These are phyloP conservation scores for Circinella umbellata DNA, from an alignment of 371 early-diverging fungal species.

Conservation along the genomic window DNA sequence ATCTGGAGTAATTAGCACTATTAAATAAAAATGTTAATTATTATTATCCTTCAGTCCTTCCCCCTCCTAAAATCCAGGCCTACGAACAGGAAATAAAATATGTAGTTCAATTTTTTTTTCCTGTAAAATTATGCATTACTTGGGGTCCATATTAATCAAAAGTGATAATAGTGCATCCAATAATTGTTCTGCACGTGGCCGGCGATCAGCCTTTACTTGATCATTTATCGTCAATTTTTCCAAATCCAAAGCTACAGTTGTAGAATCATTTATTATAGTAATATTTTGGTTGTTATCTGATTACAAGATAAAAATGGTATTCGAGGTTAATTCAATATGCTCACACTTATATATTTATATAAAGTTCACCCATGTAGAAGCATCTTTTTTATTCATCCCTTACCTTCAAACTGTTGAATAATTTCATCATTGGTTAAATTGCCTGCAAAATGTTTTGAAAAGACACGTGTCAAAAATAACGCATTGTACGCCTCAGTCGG, in stretches of 20 bases:
- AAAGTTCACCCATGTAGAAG: no score
- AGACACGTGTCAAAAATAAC: conserved; percentile 66
- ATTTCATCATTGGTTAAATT: conserved; percentile 62
- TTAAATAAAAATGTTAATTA: not conserved
- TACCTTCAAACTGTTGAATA: conserved; percentile 68
- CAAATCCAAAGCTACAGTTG: conserved; percentile 15
- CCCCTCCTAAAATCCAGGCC: not conserved
- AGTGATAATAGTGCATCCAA: conserved; percentile 62
- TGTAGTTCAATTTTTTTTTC: not conserved
- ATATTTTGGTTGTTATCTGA: not conserved
- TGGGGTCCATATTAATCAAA: conserved; percentile 66
- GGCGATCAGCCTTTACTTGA: conserved; percentile 36
- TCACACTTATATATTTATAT: conserved; percentile 1
- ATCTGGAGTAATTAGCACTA: conserved; percentile 60
- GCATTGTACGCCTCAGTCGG: conserved; percentile 71
- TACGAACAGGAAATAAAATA: not conserved
- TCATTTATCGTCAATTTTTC: conserved; percentile 50
- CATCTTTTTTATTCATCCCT: not conserved
- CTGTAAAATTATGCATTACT: conserved; percentile 40
- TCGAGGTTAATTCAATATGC: not conserved
- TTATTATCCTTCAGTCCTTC: no score
- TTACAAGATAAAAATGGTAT: not conserved
- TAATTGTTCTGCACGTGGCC: conserved; percentile 62
- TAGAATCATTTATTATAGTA: not conserved
- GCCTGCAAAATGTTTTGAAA: conserved; percentile 72